Percentiles rank a stretch among this genome's conserved stretches.
Conservation (phyloP, 495 filamentous ascomycete genomes). For the Xylaria castorea region DNA sequence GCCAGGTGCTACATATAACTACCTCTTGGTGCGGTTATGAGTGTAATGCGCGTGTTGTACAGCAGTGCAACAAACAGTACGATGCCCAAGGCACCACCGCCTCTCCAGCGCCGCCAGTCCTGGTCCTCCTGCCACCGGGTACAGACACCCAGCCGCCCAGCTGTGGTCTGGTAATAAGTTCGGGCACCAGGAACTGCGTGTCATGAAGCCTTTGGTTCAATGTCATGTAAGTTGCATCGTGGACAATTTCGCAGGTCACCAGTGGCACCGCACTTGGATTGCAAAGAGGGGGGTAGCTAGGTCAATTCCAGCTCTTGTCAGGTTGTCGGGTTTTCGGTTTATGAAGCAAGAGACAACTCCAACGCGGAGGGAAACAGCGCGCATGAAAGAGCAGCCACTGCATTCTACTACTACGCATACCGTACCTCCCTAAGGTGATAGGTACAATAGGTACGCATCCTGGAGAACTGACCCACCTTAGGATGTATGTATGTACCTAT, state of each 20-base stretch:
- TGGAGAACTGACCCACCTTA: constrained; percentile 6
- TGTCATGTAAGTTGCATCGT: constrained; percentile 4
- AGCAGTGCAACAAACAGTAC: background rate
- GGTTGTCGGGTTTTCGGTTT: constrained; percentile 4
- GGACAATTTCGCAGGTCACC: background rate
- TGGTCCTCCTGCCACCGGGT: background rate
- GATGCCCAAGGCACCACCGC: constrained; percentile 26
- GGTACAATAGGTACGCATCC: no score
- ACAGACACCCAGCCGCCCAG: constrained; percentile 1
- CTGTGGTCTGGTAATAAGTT: constrained; percentile 11
- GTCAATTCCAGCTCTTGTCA: background rate
- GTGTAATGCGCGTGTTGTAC: constrained; percentile 6
- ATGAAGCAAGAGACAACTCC: constrained; percentile 5
- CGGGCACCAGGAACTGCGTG: constrained; percentile 21
- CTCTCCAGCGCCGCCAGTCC: background rate
- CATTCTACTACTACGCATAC: background rate
- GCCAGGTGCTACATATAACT: constrained; percentile 1
- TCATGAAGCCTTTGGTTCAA: constrained; percentile 24
- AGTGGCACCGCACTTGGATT: constrained; percentile 9
- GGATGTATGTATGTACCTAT: background rate
- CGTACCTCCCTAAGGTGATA: background rate
- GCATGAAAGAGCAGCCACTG: background rate
- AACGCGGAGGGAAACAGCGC: constrained; percentile 1
- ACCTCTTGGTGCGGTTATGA: background rate
- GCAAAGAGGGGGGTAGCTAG: background rate